phyloP scores from a whole-genome alignment of 164 flowering plant genomes.

The Berberis thunbergii region DNA sequence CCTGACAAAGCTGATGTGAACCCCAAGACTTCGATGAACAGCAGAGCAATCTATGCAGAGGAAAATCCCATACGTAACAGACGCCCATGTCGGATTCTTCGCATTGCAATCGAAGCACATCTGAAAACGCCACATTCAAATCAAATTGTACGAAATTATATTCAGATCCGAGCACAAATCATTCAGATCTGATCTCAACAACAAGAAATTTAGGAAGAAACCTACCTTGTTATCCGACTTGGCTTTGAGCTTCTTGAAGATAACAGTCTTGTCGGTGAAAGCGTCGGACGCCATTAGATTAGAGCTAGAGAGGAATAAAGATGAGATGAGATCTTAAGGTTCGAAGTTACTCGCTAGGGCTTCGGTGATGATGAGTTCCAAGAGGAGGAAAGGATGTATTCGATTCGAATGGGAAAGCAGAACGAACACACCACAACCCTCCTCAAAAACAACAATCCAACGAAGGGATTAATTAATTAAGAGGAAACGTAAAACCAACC shows the following conservation, averaged over 20 bases:
- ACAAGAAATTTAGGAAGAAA: no score
- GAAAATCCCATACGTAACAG: slow-evolving; percentile 88
- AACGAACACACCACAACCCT: no score
- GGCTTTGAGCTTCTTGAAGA: slow-evolving; percentile 73
- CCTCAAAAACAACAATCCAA: no score
- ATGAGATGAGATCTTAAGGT: no score
- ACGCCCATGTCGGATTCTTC: slow-evolving; percentile 96
- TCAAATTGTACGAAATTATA: background rate
- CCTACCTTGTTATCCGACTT: slow-evolving; percentile 84
- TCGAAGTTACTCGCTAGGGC: no score
- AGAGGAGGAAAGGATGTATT: no score
- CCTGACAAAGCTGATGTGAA: slow-evolving; percentile 92
- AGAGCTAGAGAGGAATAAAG: no score
- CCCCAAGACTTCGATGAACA: slow-evolving; percentile 84
- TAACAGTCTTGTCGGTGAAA: slow-evolving; percentile 47
- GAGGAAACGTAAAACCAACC: no score
- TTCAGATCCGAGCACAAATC: slow-evolving; percentile 4
- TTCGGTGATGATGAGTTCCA: no score
- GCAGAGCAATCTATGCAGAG: slow-evolving; percentile 94
- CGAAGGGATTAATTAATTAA: no score
- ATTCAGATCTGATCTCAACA: slow-evolving; percentile 13
- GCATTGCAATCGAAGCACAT: slow-evolving; percentile 97
- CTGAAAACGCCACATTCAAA: slow-evolving; percentile 23
- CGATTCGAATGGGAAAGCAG: no score
- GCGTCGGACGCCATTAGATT: slow-evolving; percentile 45